Evolutionary conservation across 305 asterid genomes (phyloP).

Genomic region (Caryopteris hybrid): DNA sequence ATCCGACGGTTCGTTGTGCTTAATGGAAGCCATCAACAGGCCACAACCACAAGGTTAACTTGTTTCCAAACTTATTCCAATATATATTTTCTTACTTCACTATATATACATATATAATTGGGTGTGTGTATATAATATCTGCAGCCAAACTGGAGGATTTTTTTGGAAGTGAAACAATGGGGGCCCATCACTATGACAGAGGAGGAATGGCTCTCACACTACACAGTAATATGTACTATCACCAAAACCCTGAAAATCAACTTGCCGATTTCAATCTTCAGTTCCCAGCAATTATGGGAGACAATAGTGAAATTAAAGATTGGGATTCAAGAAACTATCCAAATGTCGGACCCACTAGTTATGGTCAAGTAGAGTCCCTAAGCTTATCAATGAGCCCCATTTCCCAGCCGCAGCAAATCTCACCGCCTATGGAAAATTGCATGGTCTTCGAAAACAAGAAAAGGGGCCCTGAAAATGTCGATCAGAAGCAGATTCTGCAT

Average conservation of each 20-base stretch:
- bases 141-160: constrained; percentile 80
- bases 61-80: no score
- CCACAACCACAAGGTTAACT: constrained; percentile 55
- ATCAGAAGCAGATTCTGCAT: constrained; percentile 71
- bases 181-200: constrained; percentile 56
- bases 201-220: constrained; percentile 62
- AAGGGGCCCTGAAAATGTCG: constrained; percentile 54
- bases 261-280: no score
- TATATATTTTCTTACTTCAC: no score
- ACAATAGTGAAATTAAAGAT: no score
- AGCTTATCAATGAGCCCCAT: constrained; percentile 76
- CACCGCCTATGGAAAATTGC: constrained; percentile 37
- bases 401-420: constrained; percentile 49
- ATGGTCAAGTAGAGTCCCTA: no score
- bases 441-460: constrained; percentile 54
- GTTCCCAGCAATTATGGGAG: no score
- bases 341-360: no score
- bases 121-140: constrained; percentile 44
- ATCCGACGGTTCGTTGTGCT: constrained; percentile 61
- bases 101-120: no score
- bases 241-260: constrained; percentile 40
- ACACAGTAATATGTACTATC: constrained; percentile 73
- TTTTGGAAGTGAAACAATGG: constrained; percentile 72
- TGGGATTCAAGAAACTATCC: no score
- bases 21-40: constrained; percentile 53